Evolutionary conservation across 192 early-diverging fungal species (phyloP).

Genomic region (Gonapodya prolifera): DNA sequence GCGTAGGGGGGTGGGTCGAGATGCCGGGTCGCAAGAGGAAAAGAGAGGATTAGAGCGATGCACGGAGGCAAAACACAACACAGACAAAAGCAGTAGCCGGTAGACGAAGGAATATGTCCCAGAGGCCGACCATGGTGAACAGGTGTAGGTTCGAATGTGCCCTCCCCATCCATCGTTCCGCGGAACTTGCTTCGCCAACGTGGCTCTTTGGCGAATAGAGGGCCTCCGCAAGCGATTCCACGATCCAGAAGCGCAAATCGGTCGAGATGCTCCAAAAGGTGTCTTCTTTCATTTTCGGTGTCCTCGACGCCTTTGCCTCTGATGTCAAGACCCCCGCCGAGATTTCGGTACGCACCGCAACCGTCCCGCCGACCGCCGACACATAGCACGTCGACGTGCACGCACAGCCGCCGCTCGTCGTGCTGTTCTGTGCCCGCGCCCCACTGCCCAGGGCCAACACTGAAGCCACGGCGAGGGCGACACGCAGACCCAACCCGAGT

Average conservation of each 20-base stretch:
- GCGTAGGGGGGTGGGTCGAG: no score
- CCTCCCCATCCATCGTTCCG: no score
- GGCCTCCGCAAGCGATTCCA: neutral
- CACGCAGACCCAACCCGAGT: neutral
- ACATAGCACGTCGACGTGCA: neutral
- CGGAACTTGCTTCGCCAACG: no score
- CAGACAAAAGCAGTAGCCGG: neutral
- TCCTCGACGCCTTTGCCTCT: neutral
- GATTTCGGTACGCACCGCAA: neutral
- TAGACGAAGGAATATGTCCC: neutral
- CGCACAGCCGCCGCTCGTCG: neutral
- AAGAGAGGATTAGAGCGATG: neutral
- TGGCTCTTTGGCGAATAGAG: no score
- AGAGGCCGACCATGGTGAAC: neutral
- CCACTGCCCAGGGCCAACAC: neutral
- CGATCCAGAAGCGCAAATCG: neutral
- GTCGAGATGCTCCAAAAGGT: neutral
- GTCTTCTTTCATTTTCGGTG: neutral
- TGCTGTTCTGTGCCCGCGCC: neutral
- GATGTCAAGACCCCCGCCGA: no score
- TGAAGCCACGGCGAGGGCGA: neutral
- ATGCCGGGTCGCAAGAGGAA: neutral
- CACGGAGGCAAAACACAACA: neutral
- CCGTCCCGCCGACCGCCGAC: neutral
- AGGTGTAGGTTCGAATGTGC: no score